These are phyloP conservation scores for Cercophora newfieldiana DNA, from an alignment of 495 filamentous ascomycete genomes.

Conservation along the genomic window DNA sequence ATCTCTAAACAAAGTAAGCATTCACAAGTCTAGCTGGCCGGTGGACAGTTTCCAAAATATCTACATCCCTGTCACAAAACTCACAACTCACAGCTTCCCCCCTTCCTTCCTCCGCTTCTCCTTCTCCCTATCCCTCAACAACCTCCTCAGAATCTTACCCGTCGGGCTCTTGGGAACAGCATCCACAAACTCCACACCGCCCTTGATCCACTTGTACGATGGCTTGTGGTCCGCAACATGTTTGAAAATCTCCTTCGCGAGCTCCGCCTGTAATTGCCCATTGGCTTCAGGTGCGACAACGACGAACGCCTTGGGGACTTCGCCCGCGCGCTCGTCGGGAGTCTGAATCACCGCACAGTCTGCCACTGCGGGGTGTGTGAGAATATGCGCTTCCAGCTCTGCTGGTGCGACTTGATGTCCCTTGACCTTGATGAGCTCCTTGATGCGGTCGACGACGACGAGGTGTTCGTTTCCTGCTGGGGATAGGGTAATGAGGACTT, in stretches of 20 bases:
- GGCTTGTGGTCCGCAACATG: conserved; percentile 83
- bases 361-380: conserved; percentile 75
- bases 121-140: conserved; percentile 79
- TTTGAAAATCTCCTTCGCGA: conserved; percentile 65
- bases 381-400: conserved; percentile 87
- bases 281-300: conserved; percentile 65
- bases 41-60: too few species aligned
- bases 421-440: conserved; percentile 95
- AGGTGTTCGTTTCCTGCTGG: conserved; percentile 72
- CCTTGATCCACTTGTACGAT: conserved; percentile 85
- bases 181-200: conserved; percentile 76
- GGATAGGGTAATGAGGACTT: conserved; percentile 68
- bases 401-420: conserved; percentile 90
- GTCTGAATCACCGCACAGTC: conserved; percentile 85
- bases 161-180: conserved; percentile 85
- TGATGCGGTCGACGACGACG: conserved; percentile 83
- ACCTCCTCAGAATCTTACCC: conserved; percentile 84
- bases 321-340: conserved; percentile 71
- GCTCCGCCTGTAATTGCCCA: conserved; percentile 52
- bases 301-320: conserved; percentile 85
- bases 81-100: conserved; percentile 44
- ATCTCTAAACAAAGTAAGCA: too few species aligned
- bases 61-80: too few species aligned
- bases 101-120: conserved; percentile 64
- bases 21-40: too few species aligned